Base-by-base conservation (phyloP, 2,329 filamentous ascomycete genomes). In the Calonectria naviculata region DNA sequence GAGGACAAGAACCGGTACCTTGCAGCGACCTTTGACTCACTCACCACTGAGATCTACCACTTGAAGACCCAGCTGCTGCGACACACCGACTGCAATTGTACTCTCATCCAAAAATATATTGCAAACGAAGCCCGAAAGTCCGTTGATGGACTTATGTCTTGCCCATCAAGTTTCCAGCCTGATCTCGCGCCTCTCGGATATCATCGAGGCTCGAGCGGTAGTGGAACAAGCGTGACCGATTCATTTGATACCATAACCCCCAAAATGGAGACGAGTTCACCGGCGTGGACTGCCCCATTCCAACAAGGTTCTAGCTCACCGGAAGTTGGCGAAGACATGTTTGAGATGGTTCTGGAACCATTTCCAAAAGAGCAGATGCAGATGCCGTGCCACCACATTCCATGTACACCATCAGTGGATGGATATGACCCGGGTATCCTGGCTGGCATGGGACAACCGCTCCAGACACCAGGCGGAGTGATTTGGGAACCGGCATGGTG, bases 81-180 rank as follows among this genome's bases (percentile, higher is more conserved):
- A 17, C 80, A 81, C 42, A 80, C 78, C 12, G 77, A 80, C 54
- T 81, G 80, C 65, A 75, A 78, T 67, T 81, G 80, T 31, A 65
- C 74, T 29, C 75, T 81, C 9, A 81, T 81, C 34, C 79, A 81
- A 44, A 78, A 73, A 41, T 81, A 81, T 61, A 81, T 81, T 63
- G 76, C 77, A 36, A 75, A 79, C 21, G 79, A 81, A 64, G 80
- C 80, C 2, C 76, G 76, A 66, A 80, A 76, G 64, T 65, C 63
- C 17, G 78, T 81, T 4, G 75, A 79, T 28, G 75, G 75, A 5
- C 61, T 79, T 38, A 29, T 71, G 17, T 49, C 69, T 19, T 76
- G 70, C 31, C 71, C 75, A 31, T 69, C 74, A 2, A 52, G 70
- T 4, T 72, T 79, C 21, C 71, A 70, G 10, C 41, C 52, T 24